Evolutionary conservation across 805 yeast genomes (phyloP).

Genomic region (Jamesozyma hellenica): DNA sequence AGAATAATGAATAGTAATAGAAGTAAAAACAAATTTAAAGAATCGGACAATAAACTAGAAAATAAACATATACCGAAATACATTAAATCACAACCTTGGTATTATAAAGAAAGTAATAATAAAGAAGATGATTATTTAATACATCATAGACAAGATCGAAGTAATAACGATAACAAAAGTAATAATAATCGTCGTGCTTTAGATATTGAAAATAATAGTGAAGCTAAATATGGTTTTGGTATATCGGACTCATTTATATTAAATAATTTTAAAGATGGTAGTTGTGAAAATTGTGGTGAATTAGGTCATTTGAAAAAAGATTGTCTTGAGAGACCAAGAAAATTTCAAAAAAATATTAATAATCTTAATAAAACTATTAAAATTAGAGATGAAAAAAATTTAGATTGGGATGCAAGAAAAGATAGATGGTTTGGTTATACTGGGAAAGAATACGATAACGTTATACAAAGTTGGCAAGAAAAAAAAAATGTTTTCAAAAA

Average conservation of each 20-base stretch:
- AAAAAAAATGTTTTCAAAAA: slow-evolving; percentile 15
- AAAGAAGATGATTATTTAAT: slow-evolving; percentile 42
- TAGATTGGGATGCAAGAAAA: slow-evolving; percentile 55
- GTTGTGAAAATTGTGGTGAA: slow-evolving; percentile 53
- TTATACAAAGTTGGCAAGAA: slow-evolving; percentile 37
- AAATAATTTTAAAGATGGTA: not conserved
- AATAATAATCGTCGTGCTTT: slow-evolving; percentile 29
- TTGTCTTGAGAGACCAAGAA: slow-evolving; percentile 49
- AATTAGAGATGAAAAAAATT: slow-evolving; percentile 13
- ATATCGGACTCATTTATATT: slow-evolving; percentile 39
- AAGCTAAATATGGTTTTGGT: slow-evolving; percentile 47
- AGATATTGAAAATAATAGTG: slow-evolving; percentile 36
- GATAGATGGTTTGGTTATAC: slow-evolving; percentile 81
- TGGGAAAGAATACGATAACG: slow-evolving; percentile 47
- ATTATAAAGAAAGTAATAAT: slow-evolving; percentile 21
- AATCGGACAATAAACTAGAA: slow-evolving; percentile 4
- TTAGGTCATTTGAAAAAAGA: slow-evolving; percentile 40
- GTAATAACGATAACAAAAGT: too few relatives aligned
- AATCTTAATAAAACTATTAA: slow-evolving; percentile 19
- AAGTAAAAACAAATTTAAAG: not conserved
- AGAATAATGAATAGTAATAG: not conserved
- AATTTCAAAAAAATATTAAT: slow-evolving; percentile 18
- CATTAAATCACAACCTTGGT: slow-evolving; percentile 29
- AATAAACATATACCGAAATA: slow-evolving; percentile 26
- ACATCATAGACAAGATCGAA: slow-evolving; percentile 40